phyloP scores from a whole-genome alignment of 495 filamentous ascomycete species.

The Elaphomyces granulatus region DNA sequence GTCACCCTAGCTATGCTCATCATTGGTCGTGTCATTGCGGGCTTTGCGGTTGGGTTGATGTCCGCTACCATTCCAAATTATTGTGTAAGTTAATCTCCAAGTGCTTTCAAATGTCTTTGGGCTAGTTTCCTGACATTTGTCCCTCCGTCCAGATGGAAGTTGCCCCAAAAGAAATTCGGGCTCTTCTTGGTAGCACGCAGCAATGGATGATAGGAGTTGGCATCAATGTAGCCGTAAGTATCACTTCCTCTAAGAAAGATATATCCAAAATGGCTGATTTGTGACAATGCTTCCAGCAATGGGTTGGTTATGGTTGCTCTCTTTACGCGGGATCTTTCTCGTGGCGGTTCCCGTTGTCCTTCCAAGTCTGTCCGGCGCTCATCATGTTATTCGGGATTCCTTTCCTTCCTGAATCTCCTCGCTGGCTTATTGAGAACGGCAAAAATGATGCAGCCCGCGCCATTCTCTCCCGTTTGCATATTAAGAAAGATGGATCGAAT shows the following conservation, averaged over 20 bases:
- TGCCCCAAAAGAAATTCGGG: constrained; percentile 15
- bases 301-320: constrained; percentile 40
- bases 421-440: constrained; percentile 42
- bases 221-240: constrained; percentile 32
- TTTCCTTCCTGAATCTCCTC: constrained; percentile 40
- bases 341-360: constrained; percentile 43
- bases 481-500: constrained; percentile 26
- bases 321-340: constrained; percentile 31
- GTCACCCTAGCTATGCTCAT: constrained; percentile 38
- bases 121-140: background rate
- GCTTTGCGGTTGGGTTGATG: constrained; percentile 35
- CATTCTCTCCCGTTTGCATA: constrained; percentile 29
- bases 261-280: background rate
- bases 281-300: constrained; percentile 15
- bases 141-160: constrained; percentile 19
- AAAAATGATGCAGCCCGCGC: constrained; percentile 27
- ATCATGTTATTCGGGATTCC: constrained; percentile 34
- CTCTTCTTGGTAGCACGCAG: constrained; percentile 17
- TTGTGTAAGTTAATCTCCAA: constrained; percentile 6
- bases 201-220: constrained; percentile 36
- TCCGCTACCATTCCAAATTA: constrained; percentile 38
- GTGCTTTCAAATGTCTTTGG: background rate
- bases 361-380: constrained; percentile 37
- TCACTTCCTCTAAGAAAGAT: constrained; percentile 9
- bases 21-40: constrained; percentile 36